Base-by-base conservation (phyloP, 1,284 basidiomycete genomes). In the Leccinum holopus region DNA sequence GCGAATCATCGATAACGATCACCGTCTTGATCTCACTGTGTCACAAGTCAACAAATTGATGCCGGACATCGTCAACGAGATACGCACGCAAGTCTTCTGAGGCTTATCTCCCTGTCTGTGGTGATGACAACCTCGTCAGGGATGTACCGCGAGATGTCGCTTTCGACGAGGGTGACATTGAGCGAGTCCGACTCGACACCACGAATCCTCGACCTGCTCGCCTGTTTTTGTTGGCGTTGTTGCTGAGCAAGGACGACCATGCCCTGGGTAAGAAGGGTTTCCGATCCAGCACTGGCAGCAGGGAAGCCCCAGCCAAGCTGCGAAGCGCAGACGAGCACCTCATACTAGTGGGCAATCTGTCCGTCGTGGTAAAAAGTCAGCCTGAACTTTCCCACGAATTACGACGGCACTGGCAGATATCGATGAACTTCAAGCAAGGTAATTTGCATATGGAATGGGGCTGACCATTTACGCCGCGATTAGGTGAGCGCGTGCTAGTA, bases 1-100 rank as follows among this genome's bases (percentile, higher is more conserved):
- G 67, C 0, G 81, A 83, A 64, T 82, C 81, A 59, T 82, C 81
- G n/a, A 82, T 67, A 39, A 80, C 63, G 53, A 81, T 72, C 39
- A 82, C 77, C 18, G 71, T 73, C 61, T 80, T 74, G 61, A 75
- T 66, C 54, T 73, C 72, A 59, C 75, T 74, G 35, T 3, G 5
- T 18, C 53, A n/a, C 14, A 2, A 2, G 32, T 66, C 60, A 72
- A 25, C 10, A 61, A 1, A 25, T 8, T 6, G 32, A 6, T 39
- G 28, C 54, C 1, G 32, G 47, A 32, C 21, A 12, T 16, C 5
- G 55, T 21, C 6, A 3, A 12, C 7, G 33, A 58, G 25, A 55
- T 28, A 75, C 66, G 58, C 54, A 76, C 72, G 70, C 73, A 21
- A 75, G 64, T 65, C 61, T 62, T 41, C 49, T 65, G 7, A 77